phyloP scores from a whole-genome alignment of 306 rosid genomes.

The Casuarina glauca region DNA sequence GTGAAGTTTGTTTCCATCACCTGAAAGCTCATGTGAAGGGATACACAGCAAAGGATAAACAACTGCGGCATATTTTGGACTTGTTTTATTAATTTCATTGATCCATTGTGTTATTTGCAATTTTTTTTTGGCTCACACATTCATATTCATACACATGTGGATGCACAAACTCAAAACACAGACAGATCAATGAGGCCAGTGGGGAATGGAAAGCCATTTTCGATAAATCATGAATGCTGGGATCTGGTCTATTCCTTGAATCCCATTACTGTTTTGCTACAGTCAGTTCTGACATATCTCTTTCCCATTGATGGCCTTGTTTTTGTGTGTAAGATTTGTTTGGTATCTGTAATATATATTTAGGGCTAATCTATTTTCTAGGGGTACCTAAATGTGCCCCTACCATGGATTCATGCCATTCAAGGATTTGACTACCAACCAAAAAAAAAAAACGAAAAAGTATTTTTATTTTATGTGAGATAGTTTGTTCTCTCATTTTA shows the following conservation, averaged over 20 bases:
- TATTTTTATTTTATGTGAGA: not conserved
- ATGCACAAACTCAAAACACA: not conserved
- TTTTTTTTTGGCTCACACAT: not conserved
- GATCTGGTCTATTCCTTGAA: not conserved
- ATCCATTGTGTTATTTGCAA: not conserved
- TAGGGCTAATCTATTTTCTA: not conserved
- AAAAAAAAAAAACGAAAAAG: not conserved
- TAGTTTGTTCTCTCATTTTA: not conserved
- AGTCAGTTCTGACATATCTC: not conserved
- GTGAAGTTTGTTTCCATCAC: not conserved
- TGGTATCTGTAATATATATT: not conserved
- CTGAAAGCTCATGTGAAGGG: not conserved
- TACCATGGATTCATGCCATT: not conserved
- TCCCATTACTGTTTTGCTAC: not conserved
- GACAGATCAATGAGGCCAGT: not conserved
- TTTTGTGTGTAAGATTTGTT: not conserved
- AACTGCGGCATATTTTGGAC: not conserved
- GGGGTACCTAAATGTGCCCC: not conserved
- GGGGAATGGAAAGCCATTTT: not conserved
- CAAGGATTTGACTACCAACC: not conserved
- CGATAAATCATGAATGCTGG: not conserved
- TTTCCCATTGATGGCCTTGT: slow-evolving; percentile 2
- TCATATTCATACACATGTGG: not conserved
- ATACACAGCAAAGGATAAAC: not conserved
- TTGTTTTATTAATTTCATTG: not conserved